Conservation (phyloP, 306 rosid species). For the Cucurbita ficifolia region DNA sequence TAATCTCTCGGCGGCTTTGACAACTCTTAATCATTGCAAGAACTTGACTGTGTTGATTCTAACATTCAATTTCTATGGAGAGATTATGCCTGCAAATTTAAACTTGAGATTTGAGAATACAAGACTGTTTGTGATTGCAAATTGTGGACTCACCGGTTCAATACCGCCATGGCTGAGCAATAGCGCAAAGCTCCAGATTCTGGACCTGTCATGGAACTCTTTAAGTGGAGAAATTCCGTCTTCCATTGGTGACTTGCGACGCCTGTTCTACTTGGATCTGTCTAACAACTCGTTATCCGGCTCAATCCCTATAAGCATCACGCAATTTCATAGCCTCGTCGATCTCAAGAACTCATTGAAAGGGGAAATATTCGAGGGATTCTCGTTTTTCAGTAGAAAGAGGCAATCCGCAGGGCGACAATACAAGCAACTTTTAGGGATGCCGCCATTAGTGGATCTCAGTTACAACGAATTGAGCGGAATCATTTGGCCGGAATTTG, state of each 20-base stretch:
- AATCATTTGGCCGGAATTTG: constrained; percentile 36
- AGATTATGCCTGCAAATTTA: constrained; percentile 23
- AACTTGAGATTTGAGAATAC: constrained; percentile 19
- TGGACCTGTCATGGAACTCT: constrained; percentile 43
- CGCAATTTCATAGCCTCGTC: constrained; percentile 19
- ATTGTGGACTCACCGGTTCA: constrained; percentile 30
- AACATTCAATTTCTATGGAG: constrained; percentile 28
- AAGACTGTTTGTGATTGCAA: constrained; percentile 30
- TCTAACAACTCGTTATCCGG: constrained; percentile 43
- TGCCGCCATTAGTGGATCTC: constrained; percentile 35
- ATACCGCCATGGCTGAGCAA: constrained; percentile 34
- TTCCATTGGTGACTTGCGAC: constrained; percentile 22
- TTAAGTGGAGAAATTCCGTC: constrained; percentile 29
- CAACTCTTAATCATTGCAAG: constrained; percentile 22
- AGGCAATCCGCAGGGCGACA: constrained; percentile 22
- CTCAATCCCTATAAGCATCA: constrained; percentile 22
- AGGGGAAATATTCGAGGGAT: constrained; percentile 18
- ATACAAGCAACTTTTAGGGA: constrained; percentile 32
- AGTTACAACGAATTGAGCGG: constrained; percentile 29
- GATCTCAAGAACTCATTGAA: constrained; percentile 3
- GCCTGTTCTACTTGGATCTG: constrained; percentile 42
- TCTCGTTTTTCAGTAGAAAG: constrained; percentile 32
- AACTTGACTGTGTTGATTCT: constrained; percentile 39
- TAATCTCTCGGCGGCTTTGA: constrained; percentile 25
- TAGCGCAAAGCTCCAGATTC: constrained; percentile 22